Base-by-base conservation (phyloP, 495 filamentous ascomycete genomes). In the Lepraria neglecta region DNA sequence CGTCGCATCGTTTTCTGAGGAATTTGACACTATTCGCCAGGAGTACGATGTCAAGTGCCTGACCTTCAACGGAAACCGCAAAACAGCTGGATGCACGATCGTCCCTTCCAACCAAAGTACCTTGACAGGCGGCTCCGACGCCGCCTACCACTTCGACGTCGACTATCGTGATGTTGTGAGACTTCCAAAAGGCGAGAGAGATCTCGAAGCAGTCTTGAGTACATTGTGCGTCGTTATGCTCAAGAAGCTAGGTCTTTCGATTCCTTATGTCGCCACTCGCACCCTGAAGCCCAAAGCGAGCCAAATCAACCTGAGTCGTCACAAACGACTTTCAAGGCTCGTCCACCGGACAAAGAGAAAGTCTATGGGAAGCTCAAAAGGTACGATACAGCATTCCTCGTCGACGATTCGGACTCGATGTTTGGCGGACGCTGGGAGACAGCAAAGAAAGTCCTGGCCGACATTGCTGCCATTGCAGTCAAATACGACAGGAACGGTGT, bases 381-480 rank as follows among this genome's bases (percentile, higher is more conserved):
- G 52, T 97, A 95, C 71, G 89, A 97, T 78, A 97, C 91, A 24
- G 74, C 91, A 52, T 92, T 97, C 76, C 75, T 97, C 0, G 89
- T 97, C 67, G 92, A 97, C 70, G 94, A 97, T 79, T 90, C 86
- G 46, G 81, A 82, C 30, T 90, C 86, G 68, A 97, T 97, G 92
- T 74, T 75, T 14, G 88, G 85, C 54, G 63, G 68, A 14, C 79
- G 80, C 44, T 97, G 92, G 92, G 69, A 73, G 12, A 88, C 95
- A 72, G 87, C 87, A 31, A 75, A 79, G 30, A 72, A 78, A 10
- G 89, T 87, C 35, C 82, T 97, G 9, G 75, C 82, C 14, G 78
- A 82, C 54, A 90, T 97, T 70, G 81, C 90, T 0, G 87, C 87
- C 0, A 86, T 96, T 68, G 94, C 91, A 73, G 88, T 89, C 3